These are phyloP conservation scores for Talaromyces trachyspermus DNA, from an alignment of 495 filamentous ascomycete species.

Conservation along the genomic window DNA sequence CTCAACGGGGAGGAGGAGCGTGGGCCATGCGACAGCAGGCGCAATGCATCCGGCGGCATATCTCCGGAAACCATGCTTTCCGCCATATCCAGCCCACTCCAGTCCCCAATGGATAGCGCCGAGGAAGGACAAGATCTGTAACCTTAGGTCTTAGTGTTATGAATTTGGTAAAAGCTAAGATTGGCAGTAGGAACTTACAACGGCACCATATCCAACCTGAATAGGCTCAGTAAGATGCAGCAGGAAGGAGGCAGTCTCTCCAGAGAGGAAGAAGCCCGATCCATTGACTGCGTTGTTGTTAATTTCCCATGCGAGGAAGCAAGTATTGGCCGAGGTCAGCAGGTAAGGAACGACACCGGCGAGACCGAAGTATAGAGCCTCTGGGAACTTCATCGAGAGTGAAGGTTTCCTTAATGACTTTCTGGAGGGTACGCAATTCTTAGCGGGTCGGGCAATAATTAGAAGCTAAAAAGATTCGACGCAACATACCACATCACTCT, in stretches of 20 bases:
- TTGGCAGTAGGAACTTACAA: slow-evolving; percentile 47
- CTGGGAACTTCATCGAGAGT: slow-evolving; percentile 67
- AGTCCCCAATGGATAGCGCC: slow-evolving; percentile 95
- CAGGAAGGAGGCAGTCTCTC: slow-evolving; percentile 63
- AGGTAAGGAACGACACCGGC: slow-evolving; percentile 88
- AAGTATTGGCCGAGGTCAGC: slow-evolving; percentile 78
- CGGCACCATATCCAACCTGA: slow-evolving; percentile 88
- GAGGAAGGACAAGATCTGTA: slow-evolving; percentile 85
- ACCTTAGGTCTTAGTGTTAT: neutral
- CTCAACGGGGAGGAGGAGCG: slow-evolving; percentile 75
- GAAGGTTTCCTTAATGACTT: slow-evolving; percentile 84
- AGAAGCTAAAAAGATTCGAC: neutral
- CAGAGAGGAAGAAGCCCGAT: slow-evolving; percentile 56
- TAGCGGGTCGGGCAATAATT: neutral
- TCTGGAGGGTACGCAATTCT: slow-evolving; percentile 42
- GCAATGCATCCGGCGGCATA: slow-evolving; percentile 80
- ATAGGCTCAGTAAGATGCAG: slow-evolving; percentile 81
- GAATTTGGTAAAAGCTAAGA: neutral
- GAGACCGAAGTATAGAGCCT: slow-evolving; percentile 74
- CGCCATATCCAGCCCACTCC: slow-evolving; percentile 69
- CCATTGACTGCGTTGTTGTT: slow-evolving; percentile 55
- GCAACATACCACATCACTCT: slow-evolving; percentile 62
- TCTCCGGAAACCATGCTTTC: slow-evolving; percentile 63
- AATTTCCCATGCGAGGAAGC: slow-evolving; percentile 77
- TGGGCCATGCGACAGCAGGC: slow-evolving; percentile 88